A percentile compares a stretch with the other conserved stretches of the same genome.
These are phyloP conservation scores for Saussurea involucrata DNA, from an alignment of 129 eudicot species.

Conservation along the genomic window DNA sequence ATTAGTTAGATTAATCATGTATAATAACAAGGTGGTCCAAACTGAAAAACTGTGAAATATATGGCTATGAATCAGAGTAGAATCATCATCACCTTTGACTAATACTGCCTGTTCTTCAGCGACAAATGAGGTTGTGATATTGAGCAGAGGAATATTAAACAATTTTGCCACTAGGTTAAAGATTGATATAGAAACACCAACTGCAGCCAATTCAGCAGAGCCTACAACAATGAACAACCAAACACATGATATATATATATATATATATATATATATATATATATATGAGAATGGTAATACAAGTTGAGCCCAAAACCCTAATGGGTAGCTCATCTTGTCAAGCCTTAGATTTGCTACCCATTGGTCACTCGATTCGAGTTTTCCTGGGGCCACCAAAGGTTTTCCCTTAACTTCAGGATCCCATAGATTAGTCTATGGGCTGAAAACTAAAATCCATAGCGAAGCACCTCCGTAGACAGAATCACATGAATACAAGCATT, in stretches of 20 bases:
- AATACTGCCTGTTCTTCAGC: constrained; percentile 87
- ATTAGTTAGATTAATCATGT: constrained; percentile 6
- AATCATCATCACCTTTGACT: constrained; percentile 27
- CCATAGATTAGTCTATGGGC: neutral
- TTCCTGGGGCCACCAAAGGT: neutral
- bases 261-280: neutral
- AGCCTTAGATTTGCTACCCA: too few relatives aligned
- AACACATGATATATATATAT: constrained; percentile 11
- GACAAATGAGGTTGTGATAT: constrained; percentile 89
- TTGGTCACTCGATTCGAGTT: neutral
- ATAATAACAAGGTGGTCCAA: neutral
- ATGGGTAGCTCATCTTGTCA: too few relatives aligned
- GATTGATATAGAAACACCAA: constrained; percentile 91
- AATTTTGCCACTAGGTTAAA: constrained; percentile 88
- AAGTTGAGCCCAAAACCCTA: neutral
- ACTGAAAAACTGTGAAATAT: neutral
- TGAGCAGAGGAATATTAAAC: constrained; percentile 91
- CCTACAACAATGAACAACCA: constrained; percentile 43
- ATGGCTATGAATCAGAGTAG: constrained; percentile 4
- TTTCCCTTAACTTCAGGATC: neutral
- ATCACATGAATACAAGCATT: neutral
- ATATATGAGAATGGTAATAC: neutral
- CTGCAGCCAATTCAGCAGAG: constrained; percentile 94
- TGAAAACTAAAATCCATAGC: neutral
- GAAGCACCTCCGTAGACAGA: neutral